Base-by-base conservation (phyloP, 306 rosid genomes). In the Pyrus bretschneideri region DNA sequence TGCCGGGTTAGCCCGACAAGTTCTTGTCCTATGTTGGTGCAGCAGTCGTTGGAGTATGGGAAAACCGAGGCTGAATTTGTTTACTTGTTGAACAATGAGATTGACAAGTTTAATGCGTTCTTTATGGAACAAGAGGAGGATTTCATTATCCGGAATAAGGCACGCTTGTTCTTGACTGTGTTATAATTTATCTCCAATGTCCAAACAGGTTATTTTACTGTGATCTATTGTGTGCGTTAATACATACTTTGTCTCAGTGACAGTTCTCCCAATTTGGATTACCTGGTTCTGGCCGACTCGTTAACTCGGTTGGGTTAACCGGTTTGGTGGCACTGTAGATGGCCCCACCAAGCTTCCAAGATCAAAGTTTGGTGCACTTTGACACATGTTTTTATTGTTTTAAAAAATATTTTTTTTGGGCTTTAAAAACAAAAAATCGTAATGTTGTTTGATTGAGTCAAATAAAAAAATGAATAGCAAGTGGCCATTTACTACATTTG, bases 111-210 rank as follows among this genome's bases (percentile, higher is more conserved):
- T 81, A 94, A 94, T 72, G 83, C 72, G 0, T 94, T 94, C 58
- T 94, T 90, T 87, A 54, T 87, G 83, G 97, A 94, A 31, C 87
- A 89, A 68, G 97, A 94, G 22, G 98, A 94, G 81, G 93, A 91
- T 69, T 92, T 90, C 82, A 85, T 94, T 14, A 94, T 94, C 35
- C 83, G 89, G 2, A 92, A 90, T 35, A 78, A 86, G 95, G 98
- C 91, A 81, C 6, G 27, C 60, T 18, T 40, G 4, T 73, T 73
- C 17, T 73, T 44, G 58, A 17, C 60, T n/a, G 6, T 61, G 5
- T 2, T 60, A 4, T 21, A 18, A 10, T 19, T 21, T 35, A 19
- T 17, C 55, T 7, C 23, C 9, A 15, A 18, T 51, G 13, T 62
- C 42, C 27, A 49, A 73, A 63, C 35, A 14, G 46, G 61, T 46